phyloP scores from a whole-genome alignment of 495 filamentous ascomycete genomes.

The Trichoderma gamsii region DNA sequence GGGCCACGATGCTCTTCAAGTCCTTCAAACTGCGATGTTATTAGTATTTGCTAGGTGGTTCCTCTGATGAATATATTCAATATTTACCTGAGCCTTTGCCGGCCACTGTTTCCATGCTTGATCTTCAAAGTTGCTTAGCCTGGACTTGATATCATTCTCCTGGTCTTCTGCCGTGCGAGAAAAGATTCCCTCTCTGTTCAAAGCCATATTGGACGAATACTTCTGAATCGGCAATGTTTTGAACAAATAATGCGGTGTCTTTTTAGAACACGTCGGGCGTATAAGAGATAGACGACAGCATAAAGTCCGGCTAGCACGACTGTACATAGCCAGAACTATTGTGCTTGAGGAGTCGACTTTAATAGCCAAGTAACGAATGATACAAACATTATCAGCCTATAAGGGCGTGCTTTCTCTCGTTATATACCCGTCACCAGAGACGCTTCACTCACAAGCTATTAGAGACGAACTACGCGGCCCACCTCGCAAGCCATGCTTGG shows the following conservation, averaged over 20 bases:
- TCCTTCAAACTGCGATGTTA: conserved; percentile 35
- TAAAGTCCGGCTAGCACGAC: not conserved
- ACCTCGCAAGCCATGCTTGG: not conserved
- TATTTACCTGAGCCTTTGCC: not conserved
- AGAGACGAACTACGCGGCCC: not conserved
- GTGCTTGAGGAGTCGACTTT: not conserved
- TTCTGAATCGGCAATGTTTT: not conserved
- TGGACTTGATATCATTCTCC: not conserved
- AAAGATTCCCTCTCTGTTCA: not conserved
- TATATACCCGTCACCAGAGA: not conserved
- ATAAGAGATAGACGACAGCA: not conserved
- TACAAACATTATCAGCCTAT: not conserved
- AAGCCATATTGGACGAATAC: not conserved
- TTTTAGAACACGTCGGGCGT: not conserved
- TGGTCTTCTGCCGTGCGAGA: not conserved
- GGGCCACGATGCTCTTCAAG: conserved; percentile 41
- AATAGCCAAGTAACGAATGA: not conserved
- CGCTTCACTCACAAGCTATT: not conserved
- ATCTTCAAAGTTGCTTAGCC: not conserved
- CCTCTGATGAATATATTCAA: not conserved
- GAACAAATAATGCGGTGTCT: not conserved
- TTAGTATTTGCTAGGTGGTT: not conserved
- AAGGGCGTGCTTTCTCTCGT: not conserved
- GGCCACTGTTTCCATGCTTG: conserved; percentile 1
- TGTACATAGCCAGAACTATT: not conserved